Evolutionary conservation across 1,139 yeast genomes (phyloP), one percentile per base, ranked within the genome.

Genomic region (Blastobotrys apis): DNA sequence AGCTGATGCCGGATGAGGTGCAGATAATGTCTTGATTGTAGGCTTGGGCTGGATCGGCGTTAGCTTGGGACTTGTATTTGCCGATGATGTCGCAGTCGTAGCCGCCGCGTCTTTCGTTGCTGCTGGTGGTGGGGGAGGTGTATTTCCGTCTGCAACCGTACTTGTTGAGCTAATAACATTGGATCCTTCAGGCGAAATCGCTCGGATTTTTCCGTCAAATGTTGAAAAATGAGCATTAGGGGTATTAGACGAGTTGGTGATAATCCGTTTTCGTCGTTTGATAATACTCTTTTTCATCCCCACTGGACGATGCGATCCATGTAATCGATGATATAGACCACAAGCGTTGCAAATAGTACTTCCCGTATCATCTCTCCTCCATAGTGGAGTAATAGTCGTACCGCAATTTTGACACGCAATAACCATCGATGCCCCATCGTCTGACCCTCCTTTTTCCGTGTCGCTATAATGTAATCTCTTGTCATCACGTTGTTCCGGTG

Each of bases 281-380:
- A 86, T 84, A 37, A 84, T 80, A 47, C 75, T 72, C 54, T 83
- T 74, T 53, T 83, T 83, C 84, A 84, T 75, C 48, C 77, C 77
- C 15, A 80, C 80, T 1, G 95, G 95, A 39, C 95, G 72, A 57
- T 83, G 90, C 34, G 74, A 71, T 1, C 92, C 92, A 58, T 85
- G 95, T 37, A 86, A 73, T 48, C 83, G 70, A 62, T 77, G 82
- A 63, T 86, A 86, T 33, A 86, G 68, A 1, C 95, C 95, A 66
- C 95, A 85, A 0, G 95, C 95, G 59, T 86, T 86, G 68, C 95
- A 86, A 30, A 85, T 84, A 29, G 92, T 81, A 53, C 82, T 79
- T 0, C 95, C 95, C 5, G 72, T 74, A 49, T 81, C 87, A 56
- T 85, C 90, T 53, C 95, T 69, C 58, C 95, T 72, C 95, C 95